A percentile compares a stretch with the other conserved stretches of the same genome.
These are phyloP conservation scores for Gymnopilus dilepis DNA, from an alignment of 768 basidiomycete genomes.

Conservation along the genomic window DNA sequence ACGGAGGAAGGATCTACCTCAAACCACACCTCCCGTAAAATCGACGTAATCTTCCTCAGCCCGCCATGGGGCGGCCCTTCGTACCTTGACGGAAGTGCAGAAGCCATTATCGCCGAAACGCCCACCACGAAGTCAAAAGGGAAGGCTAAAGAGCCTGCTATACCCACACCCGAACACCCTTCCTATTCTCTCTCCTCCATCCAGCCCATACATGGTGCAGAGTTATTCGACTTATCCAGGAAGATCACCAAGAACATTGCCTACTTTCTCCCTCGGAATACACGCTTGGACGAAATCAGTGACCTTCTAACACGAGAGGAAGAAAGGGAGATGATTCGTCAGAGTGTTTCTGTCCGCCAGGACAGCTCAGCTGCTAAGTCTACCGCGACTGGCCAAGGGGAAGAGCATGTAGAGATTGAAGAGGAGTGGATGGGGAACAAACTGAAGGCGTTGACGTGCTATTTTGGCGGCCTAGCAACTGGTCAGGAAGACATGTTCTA, in stretches of 20 bases:
- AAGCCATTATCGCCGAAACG: background rate
- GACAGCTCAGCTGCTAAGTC: background rate
- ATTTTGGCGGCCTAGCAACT: conserved; percentile 82
- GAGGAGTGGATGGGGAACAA: conserved; percentile 97
- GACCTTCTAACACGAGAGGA: conserved; percentile 27
- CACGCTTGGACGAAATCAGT: conserved; percentile 73
- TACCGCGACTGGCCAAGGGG: background rate
- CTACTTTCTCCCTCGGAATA: conserved; percentile 88
- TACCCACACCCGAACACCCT: conserved; percentile 41
- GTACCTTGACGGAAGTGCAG: conserved; percentile 52
- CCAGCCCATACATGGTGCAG: conserved; percentile 79
- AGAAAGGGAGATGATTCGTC: conserved; percentile 1
- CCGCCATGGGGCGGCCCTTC: conserved; percentile 95
- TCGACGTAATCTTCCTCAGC: conserved; percentile 92
- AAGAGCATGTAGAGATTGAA: conserved; percentile 84
- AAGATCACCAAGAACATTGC: conserved; percentile 83
- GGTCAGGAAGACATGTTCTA: conserved; percentile 71
- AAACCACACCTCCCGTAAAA: conserved; percentile 46
- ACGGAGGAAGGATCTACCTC: too few species aligned
- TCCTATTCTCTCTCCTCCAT: conserved; percentile 75
- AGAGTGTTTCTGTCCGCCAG: conserved; percentile 9
- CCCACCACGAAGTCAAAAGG: background rate
- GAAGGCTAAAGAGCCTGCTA: background rate
- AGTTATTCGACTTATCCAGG: conserved; percentile 78
- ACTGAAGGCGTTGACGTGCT: conserved; percentile 92